These are phyloP conservation scores for Psilocybe cubensis DNA, from an alignment of 768 basidiomycete species.

Conservation along the genomic window DNA sequence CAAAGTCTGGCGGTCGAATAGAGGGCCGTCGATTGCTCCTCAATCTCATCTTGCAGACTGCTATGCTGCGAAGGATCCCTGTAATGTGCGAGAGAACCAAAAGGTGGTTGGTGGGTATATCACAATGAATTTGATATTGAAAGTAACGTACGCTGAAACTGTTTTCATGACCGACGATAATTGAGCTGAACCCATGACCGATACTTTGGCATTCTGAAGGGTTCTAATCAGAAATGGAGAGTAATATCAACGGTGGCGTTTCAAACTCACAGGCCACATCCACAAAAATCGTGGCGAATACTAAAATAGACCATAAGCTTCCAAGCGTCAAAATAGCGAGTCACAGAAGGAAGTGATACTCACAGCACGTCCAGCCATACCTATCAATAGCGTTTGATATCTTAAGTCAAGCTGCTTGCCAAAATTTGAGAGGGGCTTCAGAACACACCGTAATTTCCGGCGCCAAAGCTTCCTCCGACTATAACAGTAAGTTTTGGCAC, in stretches of 20 bases:
- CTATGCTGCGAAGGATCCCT: slow-evolving; percentile 84
- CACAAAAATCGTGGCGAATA: slow-evolving; percentile 95
- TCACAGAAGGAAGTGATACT: slow-evolving; percentile 34
- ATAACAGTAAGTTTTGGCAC: slow-evolving; percentile 94
- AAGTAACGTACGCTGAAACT: slow-evolving; percentile 70
- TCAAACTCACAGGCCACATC: slow-evolving; percentile 90
- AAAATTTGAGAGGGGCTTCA: not conserved
- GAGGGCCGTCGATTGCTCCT: slow-evolving; percentile 82
- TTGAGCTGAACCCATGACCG: slow-evolving; percentile 95
- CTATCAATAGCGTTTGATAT: slow-evolving; percentile 36
- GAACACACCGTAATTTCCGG: slow-evolving; percentile 87
- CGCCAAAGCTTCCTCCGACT: slow-evolving; percentile 93
- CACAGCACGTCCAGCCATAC: slow-evolving; percentile 93
- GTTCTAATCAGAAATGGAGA: slow-evolving; percentile 5
- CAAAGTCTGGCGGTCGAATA: slow-evolving; percentile 93
- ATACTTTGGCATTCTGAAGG: slow-evolving; percentile 83
- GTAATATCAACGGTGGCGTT: not conserved
- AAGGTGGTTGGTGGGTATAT: not conserved
- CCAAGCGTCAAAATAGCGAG: slow-evolving; percentile 1
- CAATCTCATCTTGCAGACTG: slow-evolving; percentile 79
- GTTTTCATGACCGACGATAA: slow-evolving; percentile 91
- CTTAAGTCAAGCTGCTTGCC: not conserved
- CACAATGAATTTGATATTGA: not conserved
- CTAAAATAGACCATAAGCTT: slow-evolving; percentile 37
- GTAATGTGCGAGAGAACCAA: not conserved